These are phyloP conservation scores for Panellus pusillus DNA, from an alignment of 768 basidiomycete genomes.

Conservation along the genomic window DNA sequence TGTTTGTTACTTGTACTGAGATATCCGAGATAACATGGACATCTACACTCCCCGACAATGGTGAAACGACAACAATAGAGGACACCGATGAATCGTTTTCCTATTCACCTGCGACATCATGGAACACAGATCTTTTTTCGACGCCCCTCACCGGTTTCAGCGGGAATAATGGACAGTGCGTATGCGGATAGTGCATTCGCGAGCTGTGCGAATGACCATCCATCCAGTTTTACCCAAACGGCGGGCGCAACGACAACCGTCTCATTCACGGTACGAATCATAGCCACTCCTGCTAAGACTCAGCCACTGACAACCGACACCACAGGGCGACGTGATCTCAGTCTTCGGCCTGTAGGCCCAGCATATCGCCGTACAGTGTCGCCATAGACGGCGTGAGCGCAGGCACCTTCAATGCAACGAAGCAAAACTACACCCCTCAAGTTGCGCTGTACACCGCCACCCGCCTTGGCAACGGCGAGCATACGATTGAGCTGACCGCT, in stretches of 20 bases:
- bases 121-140: conserved; percentile 9
- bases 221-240: conserved; percentile 18
- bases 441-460: conserved; percentile 11
- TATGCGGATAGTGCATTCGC: background rate
- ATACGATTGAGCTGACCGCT: conserved; percentile 23
- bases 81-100: conserved; percentile 6
- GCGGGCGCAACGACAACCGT: conserved; percentile 19
- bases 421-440: conserved; percentile 14
- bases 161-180: conserved; percentile 19
- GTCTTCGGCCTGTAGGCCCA: conserved; percentile 38
- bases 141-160: conserved; percentile 13
- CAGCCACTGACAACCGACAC: too few species aligned
- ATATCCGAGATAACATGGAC: conserved; percentile 18
- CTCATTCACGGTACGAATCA: conserved; percentile 20
- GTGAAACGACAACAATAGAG: conserved; percentile 1
- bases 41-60: background rate
- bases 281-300: background rate
- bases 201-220: background rate
- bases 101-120: conserved; percentile 9
- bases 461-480: conserved; percentile 15
- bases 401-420: conserved; percentile 21
- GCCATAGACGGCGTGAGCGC: conserved; percentile 25
- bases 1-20: background rate
- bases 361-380: conserved; percentile 22
- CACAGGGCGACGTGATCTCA: conserved; percentile 25